Base-by-base conservation (phyloP, 371 early-diverging fungal species). In the Mortierella sp. region DNA sequence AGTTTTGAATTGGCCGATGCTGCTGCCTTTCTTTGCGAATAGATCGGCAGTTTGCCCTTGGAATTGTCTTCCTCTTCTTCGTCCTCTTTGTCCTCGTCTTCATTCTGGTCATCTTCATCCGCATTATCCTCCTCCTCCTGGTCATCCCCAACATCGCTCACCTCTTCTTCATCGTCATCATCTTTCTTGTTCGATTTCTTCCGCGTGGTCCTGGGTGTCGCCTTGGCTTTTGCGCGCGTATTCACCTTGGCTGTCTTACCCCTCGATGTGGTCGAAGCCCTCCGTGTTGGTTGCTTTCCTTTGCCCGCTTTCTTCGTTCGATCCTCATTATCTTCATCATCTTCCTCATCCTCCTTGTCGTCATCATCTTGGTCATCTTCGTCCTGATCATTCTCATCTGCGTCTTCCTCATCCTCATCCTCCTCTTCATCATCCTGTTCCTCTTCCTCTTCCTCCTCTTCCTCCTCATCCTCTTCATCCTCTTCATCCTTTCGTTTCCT, bases 1-100 rank as follows among this genome's bases (percentile, higher is more conserved):
- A 73, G 41, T 30, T 73, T 73, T 9, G 73, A 63, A 42, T 73
- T 73, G 56, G 73, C 73, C 7, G 63, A 63, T 1, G 63, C 73
- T 4, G 73, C 73, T 12, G 73, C 73, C 17, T 48, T 53, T n/a
- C 73, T 52, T 17, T 73, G 67, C 0, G 73, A 67, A 37, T 59
- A 67, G 12, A 73, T n/a, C 3, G 67, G 62, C 12, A 53, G 68
- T 42, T 73, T 67, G 28, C 53, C 51, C 30, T 46, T 66, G 41
- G 58, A 56, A 3, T 24, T 7, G 9, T 62, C 56, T n/a, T 75
- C 69, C 0, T 63, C 61, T 12, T 75, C 64, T 7, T 58, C 52
- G 1, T 27, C 56, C n/a, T 32, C 48, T 19, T 24, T 23, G 31
- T 59, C 31, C 19, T 46, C 30, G 26, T 55, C 51, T 9, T 60